Conservation (phyloP, 768 basidiomycete genomes). For the Xerocomellus intermedius region DNA sequence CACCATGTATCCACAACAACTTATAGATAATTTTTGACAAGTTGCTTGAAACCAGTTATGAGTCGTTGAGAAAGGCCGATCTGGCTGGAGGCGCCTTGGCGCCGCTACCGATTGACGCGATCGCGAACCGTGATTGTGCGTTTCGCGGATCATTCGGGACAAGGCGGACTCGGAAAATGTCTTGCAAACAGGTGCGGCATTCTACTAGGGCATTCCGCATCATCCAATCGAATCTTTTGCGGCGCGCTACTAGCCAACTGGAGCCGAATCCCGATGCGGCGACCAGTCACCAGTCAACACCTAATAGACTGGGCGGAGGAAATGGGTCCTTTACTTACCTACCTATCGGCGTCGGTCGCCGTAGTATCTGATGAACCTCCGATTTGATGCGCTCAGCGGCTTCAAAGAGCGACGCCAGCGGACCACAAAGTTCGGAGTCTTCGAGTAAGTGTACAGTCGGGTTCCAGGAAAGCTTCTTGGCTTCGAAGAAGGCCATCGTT, state of each 20-base stretch:
- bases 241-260: no score
- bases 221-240: no score
- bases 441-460: constrained; percentile 43
- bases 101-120: neutral
- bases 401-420: constrained; percentile 24
- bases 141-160: neutral
- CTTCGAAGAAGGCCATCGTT: constrained; percentile 71
- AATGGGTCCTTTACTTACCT: no score
- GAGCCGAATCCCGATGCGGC: no score
- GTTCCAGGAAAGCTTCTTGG: constrained; percentile 92
- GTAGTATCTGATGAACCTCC: no score
- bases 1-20: neutral
- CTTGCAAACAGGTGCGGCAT: neutral
- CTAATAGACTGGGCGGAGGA: no score
- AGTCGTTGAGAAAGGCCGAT: neutral
- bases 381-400: no score
- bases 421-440: no score
- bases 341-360: no score
- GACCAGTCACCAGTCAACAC: no score
- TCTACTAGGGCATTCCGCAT: neutral
- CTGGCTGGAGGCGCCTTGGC: no score
- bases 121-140: neutral
- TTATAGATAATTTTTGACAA: neutral
- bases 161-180: neutral
- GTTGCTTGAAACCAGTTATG: neutral